phyloP scores from a whole-genome alignment of 108 stramenopile genomes.

The Nitzschia inconspicua region DNA sequence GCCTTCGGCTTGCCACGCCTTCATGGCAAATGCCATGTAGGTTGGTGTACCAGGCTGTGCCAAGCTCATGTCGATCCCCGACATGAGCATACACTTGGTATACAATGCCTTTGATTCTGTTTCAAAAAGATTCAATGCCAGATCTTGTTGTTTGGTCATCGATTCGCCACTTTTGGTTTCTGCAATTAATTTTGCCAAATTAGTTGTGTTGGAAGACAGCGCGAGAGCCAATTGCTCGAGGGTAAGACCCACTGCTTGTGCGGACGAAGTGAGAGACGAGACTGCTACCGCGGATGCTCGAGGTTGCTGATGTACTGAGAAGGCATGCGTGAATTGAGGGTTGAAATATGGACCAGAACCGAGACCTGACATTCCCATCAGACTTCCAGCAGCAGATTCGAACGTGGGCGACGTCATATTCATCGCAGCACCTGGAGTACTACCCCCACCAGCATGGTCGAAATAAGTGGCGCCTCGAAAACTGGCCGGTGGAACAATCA shows the following conservation, averaged over 20 bases:
- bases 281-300: constrained; percentile 44
- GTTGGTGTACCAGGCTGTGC: constrained; percentile 21
- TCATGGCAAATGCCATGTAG: constrained; percentile 40
- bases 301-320: neutral
- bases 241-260: constrained; percentile 39
- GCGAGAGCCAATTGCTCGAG: constrained; percentile 46
- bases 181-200: constrained; percentile 24
- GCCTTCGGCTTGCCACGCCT: constrained; percentile 39
- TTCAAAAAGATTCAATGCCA: constrained; percentile 33
- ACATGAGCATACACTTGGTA: constrained; percentile 38
- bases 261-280: constrained; percentile 30
- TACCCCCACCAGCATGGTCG: neutral
- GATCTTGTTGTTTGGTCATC: constrained; percentile 1
- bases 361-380: neutral
- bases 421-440: neutral
- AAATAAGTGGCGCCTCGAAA: too few relatives aligned
- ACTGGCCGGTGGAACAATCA: constrained; percentile 24
- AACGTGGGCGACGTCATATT: too few relatives aligned
- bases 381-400: neutral
- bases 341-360: neutral
- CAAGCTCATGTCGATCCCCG: constrained; percentile 28
- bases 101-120: constrained; percentile 32
- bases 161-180: constrained; percentile 9
- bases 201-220: constrained; percentile 21
- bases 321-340: constrained; percentile 1